Base-by-base conservation (phyloP, 768 basidiomycete genomes). In the Crucibulum laeve region DNA sequence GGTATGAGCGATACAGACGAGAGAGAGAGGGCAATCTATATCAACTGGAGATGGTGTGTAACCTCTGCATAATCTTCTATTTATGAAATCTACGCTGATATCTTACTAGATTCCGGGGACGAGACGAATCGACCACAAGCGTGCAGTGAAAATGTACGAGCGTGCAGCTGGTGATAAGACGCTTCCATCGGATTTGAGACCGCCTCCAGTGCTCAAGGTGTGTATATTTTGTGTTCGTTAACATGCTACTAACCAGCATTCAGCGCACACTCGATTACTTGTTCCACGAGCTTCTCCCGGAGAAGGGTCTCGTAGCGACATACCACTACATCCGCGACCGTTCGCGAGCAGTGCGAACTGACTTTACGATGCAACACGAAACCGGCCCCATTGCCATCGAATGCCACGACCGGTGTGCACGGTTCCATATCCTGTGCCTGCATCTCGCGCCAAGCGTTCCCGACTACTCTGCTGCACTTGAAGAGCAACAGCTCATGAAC, bases 111-210 rank as follows among this genome's bases (percentile, higher is more conserved):
- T 86, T 44, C 83, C 86, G 14, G 84, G 84, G 8, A 90, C 87
- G n/a, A 89, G 84, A 57, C 74, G 86, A 33, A 84, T 97, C 6
- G 84, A 94, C 56, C 91, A 91, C 50, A 70, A 71, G 30, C 82
- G 84, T 40, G 94, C 94, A 0, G 95, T 98, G 35, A 96, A 97
- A 58, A 87, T 86, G 58, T 99, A 93, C 61, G 91, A 95, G 60
- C 87, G 95, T 15, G 92, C 91, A 3, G 89, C 91, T 11, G 94
- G 94, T 19, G 91, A 95, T 70, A 88, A 94, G 64, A 82, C 82
- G 0, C 56, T 96, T 0, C 94, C 95, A 2, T 92, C 91, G 0
- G 95, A 99, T 60, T 70, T 99, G 38, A 81, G 95, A 14, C 92
- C 94, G 5, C 92, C 94, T 0, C 65, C 63, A 15, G 78, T 96